These are phyloP conservation scores for Diaporthe sp. DNA, from an alignment of 2,329 filamentous ascomycete genomes.

Conservation along the genomic window DNA sequence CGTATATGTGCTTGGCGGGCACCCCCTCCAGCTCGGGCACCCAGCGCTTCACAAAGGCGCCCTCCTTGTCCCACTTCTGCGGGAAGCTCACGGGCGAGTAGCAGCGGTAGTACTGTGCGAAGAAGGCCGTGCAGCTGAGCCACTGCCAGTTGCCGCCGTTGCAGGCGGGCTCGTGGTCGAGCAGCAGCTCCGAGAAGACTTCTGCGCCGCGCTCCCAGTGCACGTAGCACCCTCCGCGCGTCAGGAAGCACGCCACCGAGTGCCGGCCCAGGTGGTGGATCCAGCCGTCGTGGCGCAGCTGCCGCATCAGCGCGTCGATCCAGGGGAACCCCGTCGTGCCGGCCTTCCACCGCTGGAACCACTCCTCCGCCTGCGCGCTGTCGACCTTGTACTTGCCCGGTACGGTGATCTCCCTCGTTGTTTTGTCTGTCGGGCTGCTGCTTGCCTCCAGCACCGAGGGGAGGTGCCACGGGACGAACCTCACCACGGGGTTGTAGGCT, in stretches of 20 bases:
- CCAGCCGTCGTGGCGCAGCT: constrained; percentile 80
- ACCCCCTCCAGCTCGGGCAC: constrained; percentile 75
- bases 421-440: constrained; percentile 57
- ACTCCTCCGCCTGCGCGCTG: constrained; percentile 70
- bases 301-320: constrained; percentile 86
- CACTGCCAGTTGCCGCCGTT: constrained; percentile 86
- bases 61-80: constrained; percentile 81
- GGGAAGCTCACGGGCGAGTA: constrained; percentile 80
- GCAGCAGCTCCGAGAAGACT: constrained; percentile 81
- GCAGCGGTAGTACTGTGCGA: constrained; percentile 77
- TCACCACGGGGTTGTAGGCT: constrained; percentile 73
- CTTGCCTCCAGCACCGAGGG: constrained; percentile 65
- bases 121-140: constrained; percentile 83
- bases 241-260: constrained; percentile 85
- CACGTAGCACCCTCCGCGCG: constrained; percentile 82
- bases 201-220: constrained; percentile 84
- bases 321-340: constrained; percentile 83
- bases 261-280: constrained; percentile 85
- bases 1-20: constrained; percentile 80
- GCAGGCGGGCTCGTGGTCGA: constrained; percentile 82
- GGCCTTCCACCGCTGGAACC: constrained; percentile 77
- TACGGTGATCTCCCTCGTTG: constrained; percentile 52
- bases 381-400: constrained; percentile 74
- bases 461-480: constrained; percentile 86
- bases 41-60: constrained; percentile 73